A percentile compares a stretch with the other conserved stretches of the same genome.
Evolutionary conservation across 768 basidiomycete genomes (phyloP).

Genomic region (Roridomyces roridus): DNA sequence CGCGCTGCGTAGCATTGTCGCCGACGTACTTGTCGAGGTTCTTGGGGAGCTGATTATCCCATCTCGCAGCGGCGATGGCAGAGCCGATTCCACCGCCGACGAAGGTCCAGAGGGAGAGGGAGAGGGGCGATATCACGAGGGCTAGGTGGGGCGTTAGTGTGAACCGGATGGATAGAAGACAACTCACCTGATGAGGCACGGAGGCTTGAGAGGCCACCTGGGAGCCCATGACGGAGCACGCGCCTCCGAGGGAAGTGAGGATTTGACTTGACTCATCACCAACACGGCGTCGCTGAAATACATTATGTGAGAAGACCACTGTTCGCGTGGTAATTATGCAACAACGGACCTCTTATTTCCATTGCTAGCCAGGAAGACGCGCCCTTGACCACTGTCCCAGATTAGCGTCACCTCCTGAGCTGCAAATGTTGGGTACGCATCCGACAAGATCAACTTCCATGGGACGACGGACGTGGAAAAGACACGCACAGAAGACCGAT

Average conservation of each 20-base stretch:
- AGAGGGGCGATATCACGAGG: conserved; percentile 49
- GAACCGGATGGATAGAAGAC: not conserved
- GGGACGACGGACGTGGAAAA: not conserved
- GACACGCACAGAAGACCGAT: conserved; percentile 20
- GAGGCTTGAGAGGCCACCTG: conserved; percentile 53
- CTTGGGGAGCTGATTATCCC: conserved; percentile 29
- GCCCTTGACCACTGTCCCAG: conserved; percentile 27
- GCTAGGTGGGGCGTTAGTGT: conserved; percentile 42
- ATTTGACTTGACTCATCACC: conserved; percentile 55
- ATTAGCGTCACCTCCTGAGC: not conserved
- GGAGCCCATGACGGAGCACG: conserved; percentile 51
- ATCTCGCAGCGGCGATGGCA: conserved; percentile 40
- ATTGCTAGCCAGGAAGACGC: conserved; percentile 33
- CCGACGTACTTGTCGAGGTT: conserved; percentile 30
- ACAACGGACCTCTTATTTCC: conserved; percentile 6
- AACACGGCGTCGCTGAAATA: conserved; percentile 34
- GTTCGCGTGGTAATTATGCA: not conserved
- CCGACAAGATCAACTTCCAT: too few species aligned
- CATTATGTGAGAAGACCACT: not conserved
- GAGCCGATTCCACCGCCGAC: conserved; percentile 51
- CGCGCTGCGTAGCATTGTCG: conserved; percentile 20
- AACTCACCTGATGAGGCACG: conserved; percentile 49
- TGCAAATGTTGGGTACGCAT: not conserved
- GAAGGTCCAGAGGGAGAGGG: conserved; percentile 56
- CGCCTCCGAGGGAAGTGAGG: conserved; percentile 58